Conservation (phyloP, 805 yeast species). For the Metschnikowia henanensis region DNA sequence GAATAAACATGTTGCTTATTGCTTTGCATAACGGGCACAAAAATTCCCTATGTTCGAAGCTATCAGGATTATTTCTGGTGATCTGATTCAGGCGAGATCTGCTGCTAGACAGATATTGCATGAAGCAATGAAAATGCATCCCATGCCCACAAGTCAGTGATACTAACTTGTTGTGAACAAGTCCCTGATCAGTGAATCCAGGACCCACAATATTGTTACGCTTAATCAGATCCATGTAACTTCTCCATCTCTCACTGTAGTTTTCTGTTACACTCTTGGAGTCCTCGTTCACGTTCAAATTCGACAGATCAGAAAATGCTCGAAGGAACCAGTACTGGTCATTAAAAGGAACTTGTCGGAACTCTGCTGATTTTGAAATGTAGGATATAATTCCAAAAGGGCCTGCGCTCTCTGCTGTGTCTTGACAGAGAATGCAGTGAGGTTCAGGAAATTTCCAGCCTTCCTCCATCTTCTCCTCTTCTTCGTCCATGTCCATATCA, state of each 20-base stretch:
- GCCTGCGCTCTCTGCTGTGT: constrained; percentile 63
- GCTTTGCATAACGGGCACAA: constrained; percentile 92
- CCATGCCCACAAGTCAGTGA: constrained; percentile 91
- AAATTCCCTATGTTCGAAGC: constrained; percentile 67
- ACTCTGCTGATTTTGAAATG: constrained; percentile 56
- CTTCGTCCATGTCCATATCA: constrained; percentile 46
- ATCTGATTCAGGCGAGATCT: constrained; percentile 64
- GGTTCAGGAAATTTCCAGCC: constrained; percentile 72
- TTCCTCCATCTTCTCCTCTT: constrained; percentile 25
- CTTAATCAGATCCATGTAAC: constrained; percentile 37
- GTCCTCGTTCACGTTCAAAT: constrained; percentile 24
- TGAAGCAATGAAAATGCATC: constrained; percentile 79
- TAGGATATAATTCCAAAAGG: constrained; percentile 76
- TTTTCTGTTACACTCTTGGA: constrained; percentile 14
- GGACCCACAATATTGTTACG: constrained; percentile 60
- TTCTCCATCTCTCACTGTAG: constrained; percentile 34
- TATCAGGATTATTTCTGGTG: constrained; percentile 80
- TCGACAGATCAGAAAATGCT: constrained; percentile 52
- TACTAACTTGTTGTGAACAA: constrained; percentile 45
- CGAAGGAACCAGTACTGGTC: constrained; percentile 64
- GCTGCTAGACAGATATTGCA: constrained; percentile 58
- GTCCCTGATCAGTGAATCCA: constrained; percentile 53
- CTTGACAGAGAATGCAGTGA: constrained; percentile 80
- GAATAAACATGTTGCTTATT: constrained; percentile 79
- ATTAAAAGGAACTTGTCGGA: constrained; percentile 63